A percentile compares a stretch with the other conserved stretches of the same genome.
Conservation (phyloP, 2,329 filamentous ascomycete genomes). For the Ophiocordyceps robertsii region DNA sequence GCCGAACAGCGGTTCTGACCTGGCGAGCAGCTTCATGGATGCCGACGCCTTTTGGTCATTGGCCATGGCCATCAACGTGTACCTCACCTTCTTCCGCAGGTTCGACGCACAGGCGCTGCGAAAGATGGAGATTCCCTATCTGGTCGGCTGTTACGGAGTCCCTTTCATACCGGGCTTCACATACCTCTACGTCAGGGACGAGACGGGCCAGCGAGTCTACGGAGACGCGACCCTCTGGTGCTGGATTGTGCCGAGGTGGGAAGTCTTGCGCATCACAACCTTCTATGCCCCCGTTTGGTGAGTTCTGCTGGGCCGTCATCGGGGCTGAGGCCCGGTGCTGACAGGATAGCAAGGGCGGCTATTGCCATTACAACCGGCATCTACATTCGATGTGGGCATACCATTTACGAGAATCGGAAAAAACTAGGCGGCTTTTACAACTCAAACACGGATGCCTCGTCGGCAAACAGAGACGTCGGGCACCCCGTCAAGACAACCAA, state of each 20-base stretch:
- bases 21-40: slow-evolving; percentile 52
- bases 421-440: slow-evolving; percentile 43
- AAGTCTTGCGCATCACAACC: slow-evolving; percentile 56
- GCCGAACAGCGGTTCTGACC: background rate
- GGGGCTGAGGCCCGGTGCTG: background rate
- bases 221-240: slow-evolving; percentile 71
- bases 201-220: slow-evolving; percentile 45
- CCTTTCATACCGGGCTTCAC: slow-evolving; percentile 55
- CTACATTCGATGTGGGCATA: slow-evolving; percentile 50
- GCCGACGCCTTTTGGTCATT: slow-evolving; percentile 67
- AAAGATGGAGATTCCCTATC: slow-evolving; percentile 56
- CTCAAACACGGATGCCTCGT: slow-evolving; percentile 26
- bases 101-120: slow-evolving; percentile 53
- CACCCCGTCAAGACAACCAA: slow-evolving; percentile 44
- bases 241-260: slow-evolving; percentile 57
- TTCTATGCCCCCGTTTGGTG: slow-evolving; percentile 66
- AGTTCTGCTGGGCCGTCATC: too few species aligned
- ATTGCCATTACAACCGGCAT: slow-evolving; percentile 50
- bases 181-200: slow-evolving; percentile 50
- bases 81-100: slow-evolving; percentile 65
- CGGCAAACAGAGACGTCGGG: slow-evolving; percentile 29
- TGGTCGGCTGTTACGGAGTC: slow-evolving; percentile 57
- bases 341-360: slow-evolving; percentile 35
- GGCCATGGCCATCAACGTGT: slow-evolving; percentile 75
- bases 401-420: slow-evolving; percentile 54